Base-by-base conservation (phyloP, 73 alveolate species). In the Tetrahymena borealis region DNA sequence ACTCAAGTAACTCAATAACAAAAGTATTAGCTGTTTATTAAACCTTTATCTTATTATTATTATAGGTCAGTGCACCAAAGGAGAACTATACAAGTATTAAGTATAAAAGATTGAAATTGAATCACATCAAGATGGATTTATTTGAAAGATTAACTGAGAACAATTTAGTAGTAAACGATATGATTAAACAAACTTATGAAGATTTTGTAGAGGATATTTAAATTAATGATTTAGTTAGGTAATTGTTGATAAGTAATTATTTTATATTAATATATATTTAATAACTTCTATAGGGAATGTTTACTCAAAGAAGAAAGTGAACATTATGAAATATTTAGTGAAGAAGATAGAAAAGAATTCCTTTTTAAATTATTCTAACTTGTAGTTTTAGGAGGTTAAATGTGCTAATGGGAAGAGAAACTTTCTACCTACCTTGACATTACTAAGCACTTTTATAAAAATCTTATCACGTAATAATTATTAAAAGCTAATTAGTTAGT, bases 351-450 rank as follows among this genome's bases (percentile, higher is more conserved):
- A 78, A 79, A 92, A 13, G 43, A 92, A 37, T 92, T 92, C 90
- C 32, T 92, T 10, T 92, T 92, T 38, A 92, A 40, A 94, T 39
- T 92, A 35, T 92, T 92, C 7, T 33, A 92, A 13, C 79, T 38
- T 28, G 38, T 79, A 15, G 91, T 40, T 28, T 38, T 92, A 33
- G 95, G 95, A 35, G 95, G 95, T 13, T 79, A 85, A 90, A 38
- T 78, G 39, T 92, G 95, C 60, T 90, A 92, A 90, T 92, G 90
- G 90, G 95, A 92, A 92, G 95, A 92, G 10, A 33, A 92, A 16
- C 36, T 90, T 0, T 39, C 78, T 33, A 36, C 33, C 3, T 92
- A 92, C 36, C 38, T 92, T 78, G 90, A 92, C 13, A 36, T n/a
- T 37, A 90, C 90, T 2, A 92, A 79, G 43, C 78, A 24, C 1